Percentiles rank a stretch among this genome's conserved stretches.
Conservation (phyloP, 805 yeast species). For the Blastobotrys chiropterorum region DNA sequence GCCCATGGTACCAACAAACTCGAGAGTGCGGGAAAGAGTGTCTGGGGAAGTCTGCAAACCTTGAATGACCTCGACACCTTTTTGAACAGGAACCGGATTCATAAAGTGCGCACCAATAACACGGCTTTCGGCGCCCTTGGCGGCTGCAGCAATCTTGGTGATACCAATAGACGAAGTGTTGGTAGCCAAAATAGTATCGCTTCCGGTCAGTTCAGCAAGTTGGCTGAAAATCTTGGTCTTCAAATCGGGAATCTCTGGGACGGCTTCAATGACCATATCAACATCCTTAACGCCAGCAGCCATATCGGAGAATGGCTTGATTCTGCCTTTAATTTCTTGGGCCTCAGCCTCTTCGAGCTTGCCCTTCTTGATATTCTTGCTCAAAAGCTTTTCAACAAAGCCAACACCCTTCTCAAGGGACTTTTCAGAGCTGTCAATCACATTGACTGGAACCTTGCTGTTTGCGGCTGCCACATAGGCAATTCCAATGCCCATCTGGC, state of each 20-base stretch:
- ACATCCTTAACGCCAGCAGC: constrained; percentile 23
- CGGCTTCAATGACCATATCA: constrained; percentile 39
- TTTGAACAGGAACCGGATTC: constrained; percentile 43
- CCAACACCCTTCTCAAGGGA: constrained; percentile 30
- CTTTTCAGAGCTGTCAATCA: constrained; percentile 30
- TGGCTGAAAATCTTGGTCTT: constrained; percentile 31
- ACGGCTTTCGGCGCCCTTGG: constrained; percentile 35
- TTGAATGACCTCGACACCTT: constrained; percentile 37
- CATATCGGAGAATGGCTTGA: constrained; percentile 25
- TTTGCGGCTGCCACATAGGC: constrained; percentile 38
- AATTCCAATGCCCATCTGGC: constrained; percentile 42
- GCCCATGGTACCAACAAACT: constrained; percentile 31
- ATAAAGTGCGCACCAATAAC: constrained; percentile 40
- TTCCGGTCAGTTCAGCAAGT: constrained; percentile 27
- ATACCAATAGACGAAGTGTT: constrained; percentile 40
- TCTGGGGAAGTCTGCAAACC: constrained; percentile 37
- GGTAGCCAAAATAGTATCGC: constrained; percentile 33
- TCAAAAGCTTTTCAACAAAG: constrained; percentile 34
- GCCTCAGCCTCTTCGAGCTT: constrained; percentile 30
- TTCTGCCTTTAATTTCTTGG: constrained; percentile 23
- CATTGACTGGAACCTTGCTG: constrained; percentile 32
- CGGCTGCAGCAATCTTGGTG: constrained; percentile 40
- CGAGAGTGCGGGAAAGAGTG: constrained; percentile 29
- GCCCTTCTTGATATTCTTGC: constrained; percentile 34
- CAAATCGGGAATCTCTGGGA: constrained; percentile 35